A percentile compares a stretch with the other conserved stretches of the same genome.
Conservation (phyloP, 495 filamentous ascomycete genomes). For the Acidiella bohemica region DNA sequence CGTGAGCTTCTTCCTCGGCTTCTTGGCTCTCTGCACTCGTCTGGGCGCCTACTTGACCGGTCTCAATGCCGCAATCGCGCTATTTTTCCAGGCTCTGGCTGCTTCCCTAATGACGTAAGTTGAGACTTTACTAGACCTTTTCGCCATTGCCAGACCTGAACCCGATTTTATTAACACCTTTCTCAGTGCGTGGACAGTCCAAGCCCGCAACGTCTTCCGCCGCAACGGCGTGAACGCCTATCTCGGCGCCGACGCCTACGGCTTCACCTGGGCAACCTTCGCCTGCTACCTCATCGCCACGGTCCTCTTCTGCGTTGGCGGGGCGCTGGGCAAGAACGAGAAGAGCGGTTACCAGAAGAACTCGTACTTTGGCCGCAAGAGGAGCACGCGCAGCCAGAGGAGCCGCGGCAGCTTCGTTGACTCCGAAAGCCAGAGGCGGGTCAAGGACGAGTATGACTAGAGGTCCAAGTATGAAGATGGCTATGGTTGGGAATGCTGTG, state of each 20-base stretch:
- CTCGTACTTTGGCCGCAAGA: constrained; percentile 30
- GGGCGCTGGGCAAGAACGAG: constrained; percentile 22
- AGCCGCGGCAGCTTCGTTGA: constrained; percentile 39
- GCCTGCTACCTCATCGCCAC: constrained; percentile 56
- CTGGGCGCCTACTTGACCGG: constrained; percentile 49
- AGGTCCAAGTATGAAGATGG: too few species aligned
- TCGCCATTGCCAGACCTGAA: neutral
- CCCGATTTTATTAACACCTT: constrained; percentile 18
- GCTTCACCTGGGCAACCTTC: constrained; percentile 74
- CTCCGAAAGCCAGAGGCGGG: constrained; percentile 37
- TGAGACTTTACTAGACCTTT: too few species aligned
- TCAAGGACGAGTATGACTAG: constrained; percentile 54
- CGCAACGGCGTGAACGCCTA: constrained; percentile 40
- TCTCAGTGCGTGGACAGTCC: constrained; percentile 56
- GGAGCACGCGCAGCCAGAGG: constrained; percentile 28
- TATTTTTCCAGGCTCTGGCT: constrained; percentile 49
- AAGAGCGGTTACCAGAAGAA: constrained; percentile 6
- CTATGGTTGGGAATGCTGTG: too few species aligned
- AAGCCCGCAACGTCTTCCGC: constrained; percentile 59
- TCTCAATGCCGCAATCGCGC: constrained; percentile 38
- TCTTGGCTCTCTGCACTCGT: constrained; percentile 48
- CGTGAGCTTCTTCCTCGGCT: constrained; percentile 44
- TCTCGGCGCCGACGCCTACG: constrained; percentile 63
- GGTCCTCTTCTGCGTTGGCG: constrained; percentile 53
- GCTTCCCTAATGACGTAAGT: constrained; percentile 62